Base-by-base conservation (phyloP, 2,329 filamentous ascomycete species). In the Diplodia sapinea region DNA sequence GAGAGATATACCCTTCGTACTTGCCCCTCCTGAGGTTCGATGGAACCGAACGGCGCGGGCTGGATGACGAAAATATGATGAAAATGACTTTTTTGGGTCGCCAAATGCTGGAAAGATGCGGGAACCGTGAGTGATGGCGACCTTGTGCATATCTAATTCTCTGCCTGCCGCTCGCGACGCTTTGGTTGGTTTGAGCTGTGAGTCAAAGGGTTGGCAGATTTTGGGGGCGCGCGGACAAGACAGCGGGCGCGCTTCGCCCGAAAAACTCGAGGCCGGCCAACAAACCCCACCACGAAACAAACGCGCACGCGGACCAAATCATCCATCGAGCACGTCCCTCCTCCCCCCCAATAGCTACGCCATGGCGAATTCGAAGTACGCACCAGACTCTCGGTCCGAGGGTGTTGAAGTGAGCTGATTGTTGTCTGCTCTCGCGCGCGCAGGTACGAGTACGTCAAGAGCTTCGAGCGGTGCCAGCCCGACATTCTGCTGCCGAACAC, bases 371-470 rank as follows among this genome's bases (percentile, higher is more conserved):
- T 73, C 72, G 40, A 73, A 71, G 72, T 47, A 47, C 43, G 43
- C n/a, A 11, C 31, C 31, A 7, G 1, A 6, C 31, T 33, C 31
- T 33, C 31, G 31, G 31, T 33, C 31, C 26, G 26, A 4, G 31
- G 8, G 31, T 33, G 26, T 26, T 26, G 26, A 26, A 38, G 36
- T 12, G 36, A 9, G 5, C 20, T 23, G 43, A 50, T 31, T 36
- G 61, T 23, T 65, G 9, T 26, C 26, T 4, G 0, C 36, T 12
- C 64, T 66, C 57, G 9, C 8, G 33, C 9, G 65, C 65, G 26
- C 73, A 97, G 92, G 80, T 98, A 93, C 77, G 94, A 96, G 82
- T 99, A 99, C 79, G 94, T 98, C 70, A 92, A 92, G 77, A 81
- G 83, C 57, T 98, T 98, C 75, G 95, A 99, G 84, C 57, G 66